Evolutionary conservation across 169 alveolate genomes (phyloP).

Genomic region (Theileria equi): DNA sequence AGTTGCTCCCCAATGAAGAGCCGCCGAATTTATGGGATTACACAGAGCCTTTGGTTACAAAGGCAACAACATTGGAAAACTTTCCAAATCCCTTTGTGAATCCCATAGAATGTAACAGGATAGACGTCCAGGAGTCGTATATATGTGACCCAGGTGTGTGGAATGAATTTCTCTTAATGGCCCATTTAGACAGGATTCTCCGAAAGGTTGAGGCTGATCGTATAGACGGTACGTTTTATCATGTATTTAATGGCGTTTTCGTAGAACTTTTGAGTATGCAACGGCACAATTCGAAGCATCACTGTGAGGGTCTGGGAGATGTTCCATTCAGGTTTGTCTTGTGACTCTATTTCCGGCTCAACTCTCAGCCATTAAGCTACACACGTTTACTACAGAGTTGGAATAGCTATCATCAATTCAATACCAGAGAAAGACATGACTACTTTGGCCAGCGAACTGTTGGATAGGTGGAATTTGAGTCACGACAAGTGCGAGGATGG

Average conservation of each 20-base stretch:
- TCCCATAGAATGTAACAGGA: constrained; percentile 69
- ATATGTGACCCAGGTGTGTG: constrained; percentile 73
- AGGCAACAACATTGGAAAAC: constrained; percentile 67
- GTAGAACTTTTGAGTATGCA: constrained; percentile 42
- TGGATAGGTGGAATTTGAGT: constrained; percentile 52
- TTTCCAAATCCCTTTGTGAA: constrained; percentile 74
- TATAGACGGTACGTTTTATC: constrained; percentile 40
- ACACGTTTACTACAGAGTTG: constrained; percentile 17
- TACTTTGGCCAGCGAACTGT: constrained; percentile 46
- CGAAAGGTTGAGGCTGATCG: constrained; percentile 58
- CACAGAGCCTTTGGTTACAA: constrained; percentile 52
- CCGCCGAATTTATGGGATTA: constrained; percentile 62
- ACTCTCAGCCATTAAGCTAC: neutral
- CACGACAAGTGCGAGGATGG: constrained; percentile 64
- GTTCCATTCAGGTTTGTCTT: constrained; percentile 38
- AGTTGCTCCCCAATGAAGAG: constrained; percentile 61
- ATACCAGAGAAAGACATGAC: constrained; percentile 44
- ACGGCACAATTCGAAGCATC: constrained; percentile 49
- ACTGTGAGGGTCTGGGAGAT: constrained; percentile 58
- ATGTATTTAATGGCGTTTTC: neutral
- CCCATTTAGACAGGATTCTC: constrained; percentile 33
- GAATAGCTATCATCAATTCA: constrained; percentile 54
- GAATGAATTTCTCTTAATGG: neutral
- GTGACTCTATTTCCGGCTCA: neutral
- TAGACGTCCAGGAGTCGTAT: constrained; percentile 65